Base-by-base conservation (phyloP, 179 eudicot species). In the Silene vulgaris region DNA sequence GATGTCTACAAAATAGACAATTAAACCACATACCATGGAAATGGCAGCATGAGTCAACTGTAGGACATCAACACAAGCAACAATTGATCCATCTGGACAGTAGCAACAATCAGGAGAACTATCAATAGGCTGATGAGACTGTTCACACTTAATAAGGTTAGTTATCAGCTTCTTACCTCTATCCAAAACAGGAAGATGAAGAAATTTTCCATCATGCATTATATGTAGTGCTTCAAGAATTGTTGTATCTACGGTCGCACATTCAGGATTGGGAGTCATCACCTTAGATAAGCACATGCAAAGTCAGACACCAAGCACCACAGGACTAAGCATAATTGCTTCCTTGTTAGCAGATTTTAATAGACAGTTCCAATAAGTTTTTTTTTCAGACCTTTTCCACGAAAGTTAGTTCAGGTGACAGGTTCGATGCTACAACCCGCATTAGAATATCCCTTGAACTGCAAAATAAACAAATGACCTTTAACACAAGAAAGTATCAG, bases 21-120 rank as follows among this genome's bases (percentile, higher is more conserved):
- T 1, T 17, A 29, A 50, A 81, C 32, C n/a, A 65, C 71, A 79
- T 88, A 94, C 98, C 97, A 92, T 85, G 61, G 97, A 92, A 73
- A 94, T 86, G 52, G 98, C 93, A 57, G 98, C 97, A 80, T 94
- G 97, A 84, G 98, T 90, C 82, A 94, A 84, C 84, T 89, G 97
- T 77, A 94, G 85, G 83, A 94, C 98, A 83, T 94, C 98, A 65
- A 94, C 78, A 81, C 97, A 94, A 35, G 95, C 89, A 73, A 77
- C 96, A 83, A 89, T 72, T 35, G 82, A 50, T 57, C 88, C 92
- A 83, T 92, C 98, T 94, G 95, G 82, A 77, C 16, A 80, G 69
- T 14, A 79, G 59, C 76, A 29, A 76, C 23, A 61, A 77, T 65
- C 16, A 52, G 72, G 20, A 54, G 43, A 61, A 61, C 52, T 59